A percentile compares a stretch with the other conserved stretches of the same genome.
phyloP scores from a whole-genome alignment of 768 basidiomycete species.

The Mycena polygramma region DNA sequence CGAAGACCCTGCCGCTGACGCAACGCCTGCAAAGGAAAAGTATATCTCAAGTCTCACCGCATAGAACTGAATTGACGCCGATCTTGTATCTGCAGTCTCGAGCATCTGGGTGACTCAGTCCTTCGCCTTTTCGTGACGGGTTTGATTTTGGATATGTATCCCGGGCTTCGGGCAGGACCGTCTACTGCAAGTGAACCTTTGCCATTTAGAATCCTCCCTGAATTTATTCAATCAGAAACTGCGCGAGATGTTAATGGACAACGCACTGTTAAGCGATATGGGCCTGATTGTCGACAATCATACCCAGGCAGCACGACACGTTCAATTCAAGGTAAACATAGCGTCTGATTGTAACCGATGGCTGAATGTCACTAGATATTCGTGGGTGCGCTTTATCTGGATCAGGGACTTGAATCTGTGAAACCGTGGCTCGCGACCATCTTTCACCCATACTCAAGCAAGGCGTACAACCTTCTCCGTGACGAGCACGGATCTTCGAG shows the following conservation, averaged over 20 bases:
- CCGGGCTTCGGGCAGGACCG: constrained; percentile 62
- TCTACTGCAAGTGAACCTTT: constrained; percentile 41
- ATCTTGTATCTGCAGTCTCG: constrained; percentile 50
- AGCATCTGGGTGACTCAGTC: constrained; percentile 66
- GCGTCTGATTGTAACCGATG: too few species aligned
- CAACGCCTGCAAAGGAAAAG: constrained; percentile 1
- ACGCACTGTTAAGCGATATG: constrained; percentile 5
- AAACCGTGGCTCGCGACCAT: background rate
- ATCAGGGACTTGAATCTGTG: background rate
- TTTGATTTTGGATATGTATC: constrained; percentile 58
- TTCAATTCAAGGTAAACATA: constrained; percentile 14
- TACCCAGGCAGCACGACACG: too few species aligned
- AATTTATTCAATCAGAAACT: background rate
- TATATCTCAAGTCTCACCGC: background rate
- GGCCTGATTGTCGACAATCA: background rate
- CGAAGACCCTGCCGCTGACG: background rate
- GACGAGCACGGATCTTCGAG: background rate
- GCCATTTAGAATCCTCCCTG: background rate
- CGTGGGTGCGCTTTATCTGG: background rate
- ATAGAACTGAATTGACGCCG: too few species aligned
- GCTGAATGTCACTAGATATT: background rate
- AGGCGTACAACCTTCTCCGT: background rate
- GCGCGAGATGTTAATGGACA: constrained; percentile 8
- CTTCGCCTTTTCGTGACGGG: constrained; percentile 60
- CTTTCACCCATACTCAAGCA: background rate